Base-by-base conservation (phyloP, 208 protist species). In the Leptomonas seymouri region DNA sequence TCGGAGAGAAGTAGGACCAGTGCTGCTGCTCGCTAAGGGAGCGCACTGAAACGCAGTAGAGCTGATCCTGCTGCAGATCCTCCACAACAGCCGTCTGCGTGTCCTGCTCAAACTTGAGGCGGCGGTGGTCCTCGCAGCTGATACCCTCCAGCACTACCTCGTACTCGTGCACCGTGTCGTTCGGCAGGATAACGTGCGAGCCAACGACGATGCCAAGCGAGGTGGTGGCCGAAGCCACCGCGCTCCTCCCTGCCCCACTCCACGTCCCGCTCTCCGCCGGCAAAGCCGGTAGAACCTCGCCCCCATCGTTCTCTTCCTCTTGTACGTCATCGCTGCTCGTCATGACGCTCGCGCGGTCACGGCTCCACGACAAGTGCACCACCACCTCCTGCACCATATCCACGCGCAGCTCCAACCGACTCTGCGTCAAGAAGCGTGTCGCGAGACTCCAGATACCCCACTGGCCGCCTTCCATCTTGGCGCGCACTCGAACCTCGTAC, bases 391-490 rank as follows among this genome's bases (percentile, higher is more conserved):
- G 93, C 36, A 97, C 87, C 45, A 74, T 67, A 23, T 86, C 77
- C 3, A 97, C 86, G 3, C 64, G 80, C 30, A 97, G 67, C 71
- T 85, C 55, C 34, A 97, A 78, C 12, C 86, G 81, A 60, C 86
- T 86, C 69, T 92, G 85, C 16, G 91, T 97, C 14, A 95, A 76
- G 65, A 97, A 93, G 69, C 90, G 89, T 18, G 82, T 92, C 15
- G 79, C 49, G 12, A 67, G 23, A 73, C 91, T 95, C 91, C 93
- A 97, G 61, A 84, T 82, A n/a, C 91, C 91, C 90, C 91, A 97
- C 46, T 84, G 74, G 28, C 82, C 87, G 42, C 78, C 75, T 64
- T 90, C 84, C 21, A 76, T 81, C 63, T 92, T 84, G 3, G 87
- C 87, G 3, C 91, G 84, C 49, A 94, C 82, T 16, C 87, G 79